Evolutionary conservation across 345 rosid species (phyloP).

Genomic region (Bruguiera gymnorhiza): DNA sequence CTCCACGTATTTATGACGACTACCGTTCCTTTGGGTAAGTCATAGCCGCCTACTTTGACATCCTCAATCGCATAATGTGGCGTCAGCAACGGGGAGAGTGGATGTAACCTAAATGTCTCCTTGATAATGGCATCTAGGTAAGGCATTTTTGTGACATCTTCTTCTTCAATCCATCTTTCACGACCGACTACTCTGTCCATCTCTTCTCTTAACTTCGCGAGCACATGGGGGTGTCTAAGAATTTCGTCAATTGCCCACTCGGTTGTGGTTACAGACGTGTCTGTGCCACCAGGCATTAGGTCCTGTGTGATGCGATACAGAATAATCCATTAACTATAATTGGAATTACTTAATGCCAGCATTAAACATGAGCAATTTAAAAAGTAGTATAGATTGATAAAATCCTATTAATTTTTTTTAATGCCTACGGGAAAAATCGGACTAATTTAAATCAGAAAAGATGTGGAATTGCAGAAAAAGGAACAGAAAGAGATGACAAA

Average conservation of each 20-base stretch:
- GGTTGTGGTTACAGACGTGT: slow-evolving; percentile 21
- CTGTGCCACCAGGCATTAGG: slow-evolving; percentile 33
- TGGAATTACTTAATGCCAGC: background rate
- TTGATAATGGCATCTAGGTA: slow-evolving; percentile 27
- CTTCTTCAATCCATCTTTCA: slow-evolving; percentile 30
- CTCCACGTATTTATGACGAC: slow-evolving; percentile 27
- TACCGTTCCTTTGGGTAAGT: slow-evolving; percentile 18
- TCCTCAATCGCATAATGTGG: slow-evolving; percentile 22
- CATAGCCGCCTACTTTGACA: slow-evolving; percentile 18
- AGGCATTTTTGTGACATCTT: slow-evolving; percentile 21
- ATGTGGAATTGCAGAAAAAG: background rate
- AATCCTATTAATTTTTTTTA: background rate
- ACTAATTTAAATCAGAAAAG: background rate
- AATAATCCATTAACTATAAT: background rate
- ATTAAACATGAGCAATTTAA: background rate
- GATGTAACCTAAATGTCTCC: slow-evolving; percentile 31
- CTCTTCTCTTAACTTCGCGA: slow-evolving; percentile 24
- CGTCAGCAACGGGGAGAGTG: slow-evolving; percentile 12
- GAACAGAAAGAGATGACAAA: background rate
- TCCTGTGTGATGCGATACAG: slow-evolving; percentile 9
- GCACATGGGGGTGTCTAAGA: slow-evolving; percentile 14
- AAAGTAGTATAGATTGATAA: background rate
- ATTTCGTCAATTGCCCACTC: slow-evolving; percentile 40
- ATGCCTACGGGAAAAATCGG: background rate
- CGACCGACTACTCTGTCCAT: slow-evolving; percentile 24